Conservation (phyloP, 495 filamentous ascomycete genomes). For the Melanomma pulvis-pyrius region DNA sequence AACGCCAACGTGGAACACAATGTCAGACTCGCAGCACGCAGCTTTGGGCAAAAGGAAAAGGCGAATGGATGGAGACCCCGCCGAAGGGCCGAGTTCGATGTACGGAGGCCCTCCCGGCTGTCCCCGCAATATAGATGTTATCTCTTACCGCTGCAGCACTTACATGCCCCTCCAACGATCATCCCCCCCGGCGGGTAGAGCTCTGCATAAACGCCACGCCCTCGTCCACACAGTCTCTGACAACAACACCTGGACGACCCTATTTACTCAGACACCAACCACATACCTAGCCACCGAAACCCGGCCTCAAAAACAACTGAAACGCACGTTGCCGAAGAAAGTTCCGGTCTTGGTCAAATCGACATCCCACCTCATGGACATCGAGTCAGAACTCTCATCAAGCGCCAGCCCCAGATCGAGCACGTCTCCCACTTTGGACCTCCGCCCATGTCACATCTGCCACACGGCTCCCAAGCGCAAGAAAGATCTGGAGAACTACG, state of each 20-base stretch:
- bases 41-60: slow-evolving; percentile 35
- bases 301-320: slow-evolving; percentile 16
- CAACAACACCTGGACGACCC: neutral
- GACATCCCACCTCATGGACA: slow-evolving; percentile 30
- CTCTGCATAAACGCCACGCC: neutral
- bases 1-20: slow-evolving; percentile 8
- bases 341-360: neutral
- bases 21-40: slow-evolving; percentile 7
- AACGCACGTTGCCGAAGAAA: slow-evolving; percentile 7
- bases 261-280: neutral
- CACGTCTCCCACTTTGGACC: slow-evolving; percentile 1
- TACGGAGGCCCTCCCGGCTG: neutral
- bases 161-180: neutral
- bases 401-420: neutral
- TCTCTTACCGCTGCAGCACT: neutral
- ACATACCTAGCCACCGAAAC: neutral
- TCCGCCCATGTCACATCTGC: slow-evolving; percentile 35
- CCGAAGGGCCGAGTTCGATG: neutral
- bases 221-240: neutral
- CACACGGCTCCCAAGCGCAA: slow-evolving; percentile 27
- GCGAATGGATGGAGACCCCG: slow-evolving; percentile 13
- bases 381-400: slow-evolving; percentile 2
- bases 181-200: neutral
- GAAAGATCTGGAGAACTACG: slow-evolving; percentile 30
- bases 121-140: neutral